Evolutionary conservation across 225 moss, liverwort and hornwort species (phyloP).

Genomic region (Climacium dendroides): DNA sequence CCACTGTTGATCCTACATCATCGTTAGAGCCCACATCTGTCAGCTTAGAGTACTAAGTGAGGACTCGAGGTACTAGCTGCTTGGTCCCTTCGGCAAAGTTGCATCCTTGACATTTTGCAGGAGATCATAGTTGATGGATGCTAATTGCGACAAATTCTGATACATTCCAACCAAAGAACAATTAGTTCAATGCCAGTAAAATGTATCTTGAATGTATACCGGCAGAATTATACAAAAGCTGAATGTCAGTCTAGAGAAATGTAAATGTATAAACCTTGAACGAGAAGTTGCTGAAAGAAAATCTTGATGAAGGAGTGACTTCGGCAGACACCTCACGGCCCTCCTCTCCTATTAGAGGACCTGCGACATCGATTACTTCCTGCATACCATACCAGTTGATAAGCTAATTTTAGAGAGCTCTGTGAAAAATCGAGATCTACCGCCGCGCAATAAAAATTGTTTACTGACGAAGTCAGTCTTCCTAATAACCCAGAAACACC

Average conservation of each 20-base stretch:
- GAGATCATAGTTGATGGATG: conserved; percentile 98
- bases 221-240: not conserved
- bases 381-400: conserved; percentile 3
- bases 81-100: conserved; percentile 46
- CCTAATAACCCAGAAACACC: not conserved
- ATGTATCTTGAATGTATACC: not conserved
- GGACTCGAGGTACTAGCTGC: conserved; percentile 38
- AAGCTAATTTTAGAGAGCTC: not conserved
- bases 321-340: conserved; percentile 69
- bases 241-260: not conserved
- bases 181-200: not conserved
- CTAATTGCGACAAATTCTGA: conserved; percentile 96
- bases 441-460: not conserved
- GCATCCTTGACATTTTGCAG: conserved; percentile 72
- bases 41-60: conserved; percentile 11
- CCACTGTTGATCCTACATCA: conserved; percentile 31
- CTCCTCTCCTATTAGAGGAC: conserved; percentile 49
- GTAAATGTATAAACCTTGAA: conserved; percentile 53
- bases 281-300: conserved; percentile 96
- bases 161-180: not conserved
- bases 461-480: not conserved
- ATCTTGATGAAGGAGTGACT: conserved; percentile 65
- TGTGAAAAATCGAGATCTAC: not conserved
- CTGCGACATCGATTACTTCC: conserved; percentile 39
- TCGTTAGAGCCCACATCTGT: conserved; percentile 15